These are phyloP conservation scores for Picea abies DNA, from an alignment of 83 land plant species.

Conservation along the genomic window DNA sequence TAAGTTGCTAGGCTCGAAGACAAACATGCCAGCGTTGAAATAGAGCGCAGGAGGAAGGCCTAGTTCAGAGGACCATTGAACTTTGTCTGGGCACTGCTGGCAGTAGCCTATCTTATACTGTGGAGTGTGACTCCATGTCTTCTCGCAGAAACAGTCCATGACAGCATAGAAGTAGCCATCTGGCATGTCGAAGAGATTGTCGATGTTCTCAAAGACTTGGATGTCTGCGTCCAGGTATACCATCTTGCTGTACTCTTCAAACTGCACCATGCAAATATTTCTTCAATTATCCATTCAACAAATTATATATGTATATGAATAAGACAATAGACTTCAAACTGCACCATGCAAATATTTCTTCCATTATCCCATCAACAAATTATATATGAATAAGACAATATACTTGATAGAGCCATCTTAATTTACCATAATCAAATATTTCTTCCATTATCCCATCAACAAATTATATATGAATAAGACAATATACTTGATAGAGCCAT, in stretches of 20 bases:
- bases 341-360: too few species aligned
- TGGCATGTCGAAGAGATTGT: constrained; percentile 61
- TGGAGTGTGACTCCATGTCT: not conserved
- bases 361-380: not conserved
- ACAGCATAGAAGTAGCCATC: constrained; percentile 66
- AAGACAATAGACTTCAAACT: too few species aligned
- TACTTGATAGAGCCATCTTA: too few species aligned
- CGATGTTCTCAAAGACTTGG: constrained; percentile 74
- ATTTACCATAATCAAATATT: too few species aligned
- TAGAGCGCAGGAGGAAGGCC: constrained; percentile 47
- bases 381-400: too few species aligned
- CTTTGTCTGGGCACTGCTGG: constrained; percentile 27
- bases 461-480: too few species aligned
- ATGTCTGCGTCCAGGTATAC: constrained; percentile 80
- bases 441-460: too few species aligned
- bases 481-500: too few species aligned
- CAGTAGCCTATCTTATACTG: constrained; percentile 55
- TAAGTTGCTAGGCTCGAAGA: constrained; percentile 15
- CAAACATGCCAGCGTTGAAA: constrained; percentile 71
- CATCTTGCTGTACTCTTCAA: constrained; percentile 72
- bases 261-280: constrained; percentile 30
- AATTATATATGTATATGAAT: too few species aligned
- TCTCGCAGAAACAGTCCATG: constrained; percentile 26
- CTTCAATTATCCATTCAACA: too few species aligned
- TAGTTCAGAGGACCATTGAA: constrained; percentile 50